A percentile compares a stretch with the other conserved stretches of the same genome.
phyloP scores from a whole-genome alignment of 1,284 basidiomycete species.

The Chondrostereum purpureum region DNA sequence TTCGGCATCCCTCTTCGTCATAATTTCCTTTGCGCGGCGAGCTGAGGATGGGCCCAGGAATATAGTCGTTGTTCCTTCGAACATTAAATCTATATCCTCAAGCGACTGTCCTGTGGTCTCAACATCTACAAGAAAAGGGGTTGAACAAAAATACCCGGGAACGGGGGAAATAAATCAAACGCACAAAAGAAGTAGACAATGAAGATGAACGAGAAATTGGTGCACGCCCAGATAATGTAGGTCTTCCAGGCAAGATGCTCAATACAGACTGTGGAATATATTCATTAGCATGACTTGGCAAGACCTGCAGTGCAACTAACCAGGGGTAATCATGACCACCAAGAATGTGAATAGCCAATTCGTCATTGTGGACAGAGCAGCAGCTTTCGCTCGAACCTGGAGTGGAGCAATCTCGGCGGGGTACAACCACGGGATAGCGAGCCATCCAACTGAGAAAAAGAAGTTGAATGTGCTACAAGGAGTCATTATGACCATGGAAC shows the following conservation, averaged over 20 bases:
- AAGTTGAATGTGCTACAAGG: slow-evolving; percentile 27
- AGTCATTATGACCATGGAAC: slow-evolving; percentile 13
- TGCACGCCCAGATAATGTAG: slow-evolving; percentile 12
- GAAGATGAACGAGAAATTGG: slow-evolving; percentile 1
- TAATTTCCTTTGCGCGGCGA: slow-evolving; percentile 4
- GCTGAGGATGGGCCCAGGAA: slow-evolving; percentile 9
- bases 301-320: slow-evolving; percentile 2
- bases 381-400: slow-evolving; percentile 14
- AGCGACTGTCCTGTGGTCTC: slow-evolving; percentile 14
- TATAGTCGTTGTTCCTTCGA: slow-evolving; percentile 4
- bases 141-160: neutral
- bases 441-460: slow-evolving; percentile 25
- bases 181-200: slow-evolving; percentile 10
- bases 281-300: slow-evolving; percentile 4
- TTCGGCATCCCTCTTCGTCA: neutral
- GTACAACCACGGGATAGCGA: slow-evolving; percentile 16
- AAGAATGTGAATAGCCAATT: slow-evolving; percentile 18
- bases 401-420: slow-evolving; percentile 15
- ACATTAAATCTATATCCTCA: slow-evolving; percentile 12
- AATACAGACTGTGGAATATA: slow-evolving; percentile 1
- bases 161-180: neutral
- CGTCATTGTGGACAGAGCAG: slow-evolving; percentile 15
- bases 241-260: slow-evolving; percentile 3
- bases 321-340: slow-evolving; percentile 17
- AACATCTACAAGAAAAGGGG: neutral